A percentile compares a stretch with the other conserved stretches of the same genome.
These are phyloP conservation scores for Luvunga scandens DNA, from an alignment of 345 rosid species.

Conservation along the genomic window DNA sequence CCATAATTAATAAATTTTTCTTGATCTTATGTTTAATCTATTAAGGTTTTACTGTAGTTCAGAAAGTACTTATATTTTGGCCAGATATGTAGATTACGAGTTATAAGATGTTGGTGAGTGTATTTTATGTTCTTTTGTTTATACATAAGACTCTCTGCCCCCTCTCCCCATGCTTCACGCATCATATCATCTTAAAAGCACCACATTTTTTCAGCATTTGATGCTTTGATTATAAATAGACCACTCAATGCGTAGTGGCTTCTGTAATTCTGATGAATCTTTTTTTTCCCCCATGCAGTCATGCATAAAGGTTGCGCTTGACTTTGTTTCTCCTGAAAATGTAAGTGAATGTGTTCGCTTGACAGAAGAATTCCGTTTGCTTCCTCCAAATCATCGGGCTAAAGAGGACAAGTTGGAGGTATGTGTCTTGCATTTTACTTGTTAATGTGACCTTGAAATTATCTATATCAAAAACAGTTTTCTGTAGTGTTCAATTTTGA, in stretches of 20 bases:
- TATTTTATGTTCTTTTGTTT: background rate
- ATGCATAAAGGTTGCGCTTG: constrained; percentile 49
- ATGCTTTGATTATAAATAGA: background rate
- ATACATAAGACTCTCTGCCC: background rate
- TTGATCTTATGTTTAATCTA: too few species aligned
- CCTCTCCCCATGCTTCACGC: background rate
- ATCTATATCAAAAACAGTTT: background rate
- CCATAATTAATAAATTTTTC: too few species aligned
- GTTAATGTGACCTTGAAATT: background rate
- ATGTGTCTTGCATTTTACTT: constrained; percentile 5
- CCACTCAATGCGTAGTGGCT: background rate
- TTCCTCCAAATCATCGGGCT: constrained; percentile 44
- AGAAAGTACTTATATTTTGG: background rate
- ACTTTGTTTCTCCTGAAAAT: constrained; percentile 63
- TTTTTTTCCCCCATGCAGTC: constrained; percentile 23
- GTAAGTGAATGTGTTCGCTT: constrained; percentile 49
- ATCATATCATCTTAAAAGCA: background rate
- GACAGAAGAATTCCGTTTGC: constrained; percentile 50
- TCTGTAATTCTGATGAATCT: background rate
- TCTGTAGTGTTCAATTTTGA: background rate
- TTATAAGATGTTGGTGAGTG: background rate
- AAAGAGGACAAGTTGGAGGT: constrained; percentile 55
- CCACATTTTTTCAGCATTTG: background rate
- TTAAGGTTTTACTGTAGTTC: background rate
- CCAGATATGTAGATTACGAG: background rate